phyloP scores from a whole-genome alignment of 169 alveolate species.

The Sarcocystis neurona region DNA sequence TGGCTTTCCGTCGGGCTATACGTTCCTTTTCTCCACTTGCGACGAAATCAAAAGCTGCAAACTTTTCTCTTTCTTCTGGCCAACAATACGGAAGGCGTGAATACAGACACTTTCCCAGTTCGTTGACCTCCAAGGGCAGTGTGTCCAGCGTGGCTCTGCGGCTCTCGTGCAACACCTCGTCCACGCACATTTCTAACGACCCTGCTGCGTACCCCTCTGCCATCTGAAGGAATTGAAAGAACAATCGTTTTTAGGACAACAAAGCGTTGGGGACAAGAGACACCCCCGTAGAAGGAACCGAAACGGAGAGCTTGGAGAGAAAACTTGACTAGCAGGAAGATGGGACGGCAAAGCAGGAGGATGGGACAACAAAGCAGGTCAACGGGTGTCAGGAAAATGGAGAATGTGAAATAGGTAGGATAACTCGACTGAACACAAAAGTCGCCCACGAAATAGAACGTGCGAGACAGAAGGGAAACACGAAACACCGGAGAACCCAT shows the following conservation, averaged over 20 bases:
- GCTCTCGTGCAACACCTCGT: neutral
- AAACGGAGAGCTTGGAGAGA: too few relatives aligned
- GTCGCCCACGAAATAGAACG: too few relatives aligned
- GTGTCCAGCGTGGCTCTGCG: neutral
- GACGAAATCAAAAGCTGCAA: slow-evolving; percentile 32
- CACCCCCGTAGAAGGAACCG: too few relatives aligned
- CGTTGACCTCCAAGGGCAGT: slow-evolving; percentile 43
- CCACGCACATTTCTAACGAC: neutral
- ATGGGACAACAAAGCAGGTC: too few relatives aligned
- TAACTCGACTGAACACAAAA: too few relatives aligned
- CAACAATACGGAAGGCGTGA: slow-evolving; percentile 67
- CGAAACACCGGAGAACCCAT: too few relatives aligned
- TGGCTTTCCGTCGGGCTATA: neutral
- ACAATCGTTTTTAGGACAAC: neutral
- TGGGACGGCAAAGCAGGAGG: too few relatives aligned
- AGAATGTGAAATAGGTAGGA: too few relatives aligned
- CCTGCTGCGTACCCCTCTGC: slow-evolving; percentile 1
- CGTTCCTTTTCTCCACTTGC: slow-evolving; percentile 49
- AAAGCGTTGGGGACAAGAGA: neutral
- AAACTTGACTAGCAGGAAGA: too few relatives aligned
- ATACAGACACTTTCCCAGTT: slow-evolving; percentile 48
- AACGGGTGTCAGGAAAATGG: too few relatives aligned
- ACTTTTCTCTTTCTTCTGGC: slow-evolving; percentile 47
- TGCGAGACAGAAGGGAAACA: too few relatives aligned
- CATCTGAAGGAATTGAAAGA: neutral